phyloP scores from a whole-genome alignment of 2,329 filamentous ascomycete species.

The Didymella lethalis region DNA sequence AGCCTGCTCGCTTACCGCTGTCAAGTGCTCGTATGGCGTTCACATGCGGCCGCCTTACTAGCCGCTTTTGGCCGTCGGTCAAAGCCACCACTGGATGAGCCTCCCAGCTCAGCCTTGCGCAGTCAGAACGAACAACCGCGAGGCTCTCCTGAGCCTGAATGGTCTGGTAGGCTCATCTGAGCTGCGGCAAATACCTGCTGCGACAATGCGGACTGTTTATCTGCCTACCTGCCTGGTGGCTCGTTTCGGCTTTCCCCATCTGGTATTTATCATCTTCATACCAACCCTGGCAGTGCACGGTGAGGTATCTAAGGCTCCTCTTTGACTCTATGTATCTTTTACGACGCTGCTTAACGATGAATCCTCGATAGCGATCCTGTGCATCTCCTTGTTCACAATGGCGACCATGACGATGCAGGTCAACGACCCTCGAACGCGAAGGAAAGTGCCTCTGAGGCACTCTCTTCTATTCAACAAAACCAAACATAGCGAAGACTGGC shows the following conservation, averaged over 20 bases:
- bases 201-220: not conserved
- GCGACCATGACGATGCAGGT: slow-evolving; percentile 21
- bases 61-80: slow-evolving; percentile 16
- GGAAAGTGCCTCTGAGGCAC: slow-evolving; percentile 25
- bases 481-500: slow-evolving; percentile 43
- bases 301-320: not conserved
- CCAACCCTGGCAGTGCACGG: not conserved
- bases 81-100: slow-evolving; percentile 17
- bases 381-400: not conserved
- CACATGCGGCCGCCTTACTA: slow-evolving; percentile 8
- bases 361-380: slow-evolving; percentile 6
- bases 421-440: slow-evolving; percentile 25
- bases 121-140: not conserved
- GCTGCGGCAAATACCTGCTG: not conserved
- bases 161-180: slow-evolving; percentile 2
- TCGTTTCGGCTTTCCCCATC: not conserved
- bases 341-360: not conserved
- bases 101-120: slow-evolving; percentile 30
- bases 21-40: slow-evolving; percentile 10
- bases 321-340: not conserved
- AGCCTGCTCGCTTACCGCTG: slow-evolving; percentile 20
- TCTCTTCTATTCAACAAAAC: slow-evolving; percentile 33
- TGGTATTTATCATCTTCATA: not conserved
- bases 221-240: not conserved
- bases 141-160: slow-evolving; percentile 2